Base-by-base conservation (phyloP, 768 basidiomycete species). In the Floccularia luteovirens region DNA sequence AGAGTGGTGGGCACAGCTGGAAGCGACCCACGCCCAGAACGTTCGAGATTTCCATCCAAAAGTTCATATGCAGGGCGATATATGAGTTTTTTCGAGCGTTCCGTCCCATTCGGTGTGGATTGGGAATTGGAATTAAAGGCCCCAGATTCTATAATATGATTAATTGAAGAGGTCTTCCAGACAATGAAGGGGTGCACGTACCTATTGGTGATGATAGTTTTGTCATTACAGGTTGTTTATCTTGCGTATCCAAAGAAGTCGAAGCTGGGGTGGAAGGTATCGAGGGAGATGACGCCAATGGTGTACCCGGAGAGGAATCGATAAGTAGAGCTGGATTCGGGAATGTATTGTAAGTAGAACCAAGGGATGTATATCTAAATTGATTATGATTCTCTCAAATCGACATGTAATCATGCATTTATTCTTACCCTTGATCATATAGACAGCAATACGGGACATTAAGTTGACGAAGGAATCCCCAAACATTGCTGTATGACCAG, bases 301-400 rank as follows among this genome's bases (percentile, higher is more conserved):
- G 5, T 11, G 36, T 11, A 6, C 17, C 10, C 12, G 22, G 5
- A 10, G 12, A 10, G 36, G 14, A 28, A 13, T 32, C 39, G 24
- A 74, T 55, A 7, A 69, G 56, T n/a, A 97, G 75, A 1, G 88
- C 81, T 2, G 94, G 93, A 52, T 98, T 98, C 0, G 82, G 91
- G 56, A 82, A 84, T 0, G 96, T 98, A 62, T 98, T 96, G 62
- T 78, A 89, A 5, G 86, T 91, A 8, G 93, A 96, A 13, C 96
- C 94, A 14, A 99, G 77, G 3, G 94, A 97, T 2, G 96, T 99
- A 60, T 94, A 99, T n/a, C 92, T 94, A 27, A 22, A 16, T n/a
- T 1, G 36, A 36, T 32, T 44, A 16, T 34, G 33, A 27, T 34
- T 13, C 16, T n/a, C 22, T n/a, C 21, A 27, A 43, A 39, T 17